phyloP scores from a whole-genome alignment of 441 rosid genomes.

The Manihot esculenta region DNA sequence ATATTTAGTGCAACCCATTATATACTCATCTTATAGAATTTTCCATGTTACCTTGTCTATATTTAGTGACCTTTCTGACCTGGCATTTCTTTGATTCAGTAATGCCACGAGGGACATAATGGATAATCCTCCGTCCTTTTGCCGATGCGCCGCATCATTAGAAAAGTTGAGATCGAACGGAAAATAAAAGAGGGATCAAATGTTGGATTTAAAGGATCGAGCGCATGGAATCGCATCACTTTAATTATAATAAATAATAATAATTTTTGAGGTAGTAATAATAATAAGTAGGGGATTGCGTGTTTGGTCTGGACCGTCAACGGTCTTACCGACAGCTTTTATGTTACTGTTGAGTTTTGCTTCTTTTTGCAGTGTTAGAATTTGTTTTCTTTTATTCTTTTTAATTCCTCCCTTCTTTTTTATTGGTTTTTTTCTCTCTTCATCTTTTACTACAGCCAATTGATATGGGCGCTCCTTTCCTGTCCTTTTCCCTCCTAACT shows the following conservation, averaged over 20 bases:
- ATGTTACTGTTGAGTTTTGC: constrained; percentile 10
- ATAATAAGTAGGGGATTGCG: not conserved
- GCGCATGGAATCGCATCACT: not conserved
- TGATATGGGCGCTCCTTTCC: not conserved
- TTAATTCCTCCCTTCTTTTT: not conserved
- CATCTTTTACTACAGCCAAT: not conserved
- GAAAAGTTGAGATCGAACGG: too few relatives aligned
- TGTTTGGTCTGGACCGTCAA: constrained; percentile 30
- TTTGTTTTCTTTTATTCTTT: constrained; percentile 16
- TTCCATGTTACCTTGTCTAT: too few relatives aligned
- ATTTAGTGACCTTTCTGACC: too few relatives aligned
- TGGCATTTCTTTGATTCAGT: too few relatives aligned
- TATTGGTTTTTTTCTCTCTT: not conserved
- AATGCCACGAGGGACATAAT: too few relatives aligned
- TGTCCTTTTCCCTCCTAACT: too few relatives aligned
- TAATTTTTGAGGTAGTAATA: not conserved
- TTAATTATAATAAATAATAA: not conserved
- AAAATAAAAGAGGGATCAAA: not conserved
- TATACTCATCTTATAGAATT: too few relatives aligned
- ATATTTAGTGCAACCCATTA: too few relatives aligned
- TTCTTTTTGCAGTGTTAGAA: constrained; percentile 19
- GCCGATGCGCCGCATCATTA: too few relatives aligned
- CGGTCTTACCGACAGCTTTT: constrained; percentile 34
- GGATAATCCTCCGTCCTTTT: too few relatives aligned
- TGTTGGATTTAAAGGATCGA: not conserved